These are phyloP conservation scores for Penicillium sp. DNA, from an alignment of 2,329 filamentous ascomycete species.

Conservation along the genomic window DNA sequence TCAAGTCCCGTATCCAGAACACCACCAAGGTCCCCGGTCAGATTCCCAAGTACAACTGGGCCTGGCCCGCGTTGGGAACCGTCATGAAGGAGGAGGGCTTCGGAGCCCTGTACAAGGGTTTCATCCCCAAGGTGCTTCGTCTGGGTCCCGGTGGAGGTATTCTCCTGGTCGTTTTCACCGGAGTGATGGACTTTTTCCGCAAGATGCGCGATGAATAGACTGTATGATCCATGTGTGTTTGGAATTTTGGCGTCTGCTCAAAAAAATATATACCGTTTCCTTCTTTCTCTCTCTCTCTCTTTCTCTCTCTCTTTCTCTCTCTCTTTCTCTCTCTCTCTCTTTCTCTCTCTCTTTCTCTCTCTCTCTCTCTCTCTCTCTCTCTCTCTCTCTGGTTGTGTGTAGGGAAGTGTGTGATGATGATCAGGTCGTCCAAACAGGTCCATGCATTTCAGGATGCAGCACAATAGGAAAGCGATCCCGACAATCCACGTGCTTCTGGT, in stretches of 20 bases:
- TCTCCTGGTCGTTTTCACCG: slow-evolving; percentile 45
- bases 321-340: neutral
- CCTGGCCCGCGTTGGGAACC: slow-evolving; percentile 76
- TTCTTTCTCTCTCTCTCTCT: neutral
- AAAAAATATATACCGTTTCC: slow-evolving; percentile 8
- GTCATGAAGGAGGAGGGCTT: slow-evolving; percentile 94
- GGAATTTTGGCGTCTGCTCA: neutral
- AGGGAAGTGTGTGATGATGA: neutral
- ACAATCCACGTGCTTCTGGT: too few species aligned
- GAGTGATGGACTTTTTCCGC: slow-evolving; percentile 74
- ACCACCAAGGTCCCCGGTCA: slow-evolving; percentile 73
- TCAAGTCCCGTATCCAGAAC: slow-evolving; percentile 98
- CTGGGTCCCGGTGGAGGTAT: slow-evolving; percentile 64
- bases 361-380: neutral
- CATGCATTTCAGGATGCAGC: too few species aligned
- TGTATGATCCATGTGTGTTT: neutral
- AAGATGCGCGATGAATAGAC: slow-evolving; percentile 49
- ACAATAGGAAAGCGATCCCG: too few species aligned
- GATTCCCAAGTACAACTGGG: slow-evolving; percentile 97
- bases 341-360: neutral
- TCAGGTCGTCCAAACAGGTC: too few species aligned
- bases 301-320: neutral
- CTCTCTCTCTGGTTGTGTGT: slow-evolving; percentile 1
- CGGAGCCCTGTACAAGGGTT: slow-evolving; percentile 90
- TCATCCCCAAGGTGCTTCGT: slow-evolving; percentile 87